Conservation (phyloP, 805 yeast species). For the Candida takata region DNA sequence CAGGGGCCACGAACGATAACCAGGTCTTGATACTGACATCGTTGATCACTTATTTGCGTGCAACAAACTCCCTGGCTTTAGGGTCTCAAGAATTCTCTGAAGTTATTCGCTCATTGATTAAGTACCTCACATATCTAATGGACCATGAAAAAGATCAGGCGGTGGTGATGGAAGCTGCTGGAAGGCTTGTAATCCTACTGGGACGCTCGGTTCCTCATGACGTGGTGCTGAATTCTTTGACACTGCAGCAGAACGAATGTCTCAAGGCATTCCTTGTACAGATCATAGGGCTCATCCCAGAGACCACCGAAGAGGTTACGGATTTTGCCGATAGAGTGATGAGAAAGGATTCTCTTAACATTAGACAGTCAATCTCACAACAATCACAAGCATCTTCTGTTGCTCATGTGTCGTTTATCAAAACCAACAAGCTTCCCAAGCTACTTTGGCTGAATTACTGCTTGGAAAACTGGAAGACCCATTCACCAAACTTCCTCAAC, state of each 20-base stretch:
- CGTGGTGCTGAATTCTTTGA: slow-evolving; percentile 1
- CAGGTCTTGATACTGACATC: slow-evolving; percentile 16
- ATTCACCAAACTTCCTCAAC: slow-evolving; percentile 24
- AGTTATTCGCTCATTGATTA: slow-evolving; percentile 5
- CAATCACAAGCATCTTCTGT: slow-evolving; percentile 1
- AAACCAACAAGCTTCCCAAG: slow-evolving; percentile 19
- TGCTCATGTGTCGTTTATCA: slow-evolving; percentile 15
- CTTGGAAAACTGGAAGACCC: slow-evolving; percentile 29
- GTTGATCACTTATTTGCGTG: slow-evolving; percentile 11
- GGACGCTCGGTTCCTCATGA: slow-evolving; percentile 10
- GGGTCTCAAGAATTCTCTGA: slow-evolving; percentile 14
- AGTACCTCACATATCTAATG: slow-evolving; percentile 9
- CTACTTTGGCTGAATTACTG: slow-evolving; percentile 32
- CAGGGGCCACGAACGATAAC: slow-evolving; percentile 9
- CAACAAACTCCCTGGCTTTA: slow-evolving; percentile 7
- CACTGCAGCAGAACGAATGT: slow-evolving; percentile 6
- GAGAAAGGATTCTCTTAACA: slow-evolving; percentile 12
- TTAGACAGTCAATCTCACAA: slow-evolving; percentile 7
- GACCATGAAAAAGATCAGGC: slow-evolving; percentile 1
- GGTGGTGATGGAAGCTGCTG: slow-evolving; percentile 8
- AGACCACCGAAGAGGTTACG: slow-evolving; percentile 10
- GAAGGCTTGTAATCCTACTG: slow-evolving; percentile 9
- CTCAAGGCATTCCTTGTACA: slow-evolving; percentile 9
- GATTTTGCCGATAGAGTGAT: slow-evolving; percentile 7
- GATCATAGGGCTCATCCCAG: slow-evolving; percentile 4